A percentile compares a stretch with the other conserved stretches of the same genome.
Evolutionary conservation across 176 grass and related monocot genomes (phyloP).

Genomic region (Cenchrus purpureus): DNA sequence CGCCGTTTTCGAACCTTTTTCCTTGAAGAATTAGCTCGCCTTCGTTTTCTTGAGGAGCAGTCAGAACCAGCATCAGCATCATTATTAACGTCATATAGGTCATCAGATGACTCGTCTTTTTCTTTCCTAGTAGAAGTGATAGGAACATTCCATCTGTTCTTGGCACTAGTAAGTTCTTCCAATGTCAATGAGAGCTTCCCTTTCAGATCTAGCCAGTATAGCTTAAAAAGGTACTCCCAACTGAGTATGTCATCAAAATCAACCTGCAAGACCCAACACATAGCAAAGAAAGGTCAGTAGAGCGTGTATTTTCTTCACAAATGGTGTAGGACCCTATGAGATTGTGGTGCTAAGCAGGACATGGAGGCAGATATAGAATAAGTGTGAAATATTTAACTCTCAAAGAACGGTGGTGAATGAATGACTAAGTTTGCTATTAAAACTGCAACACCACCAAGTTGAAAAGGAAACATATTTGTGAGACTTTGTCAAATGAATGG

Average conservation of each 20-base stretch:
- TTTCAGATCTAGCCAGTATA: slow-evolving; percentile 92
- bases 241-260: slow-evolving; percentile 95
- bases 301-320: neutral
- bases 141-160: slow-evolving; percentile 69
- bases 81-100: slow-evolving; percentile 79
- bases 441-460: neutral
- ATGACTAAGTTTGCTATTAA: slow-evolving; percentile 11
- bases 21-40: slow-evolving; percentile 48
- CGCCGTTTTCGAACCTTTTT: slow-evolving; percentile 65
- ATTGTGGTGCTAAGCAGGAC: neutral
- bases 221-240: slow-evolving; percentile 98
- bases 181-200: slow-evolving; percentile 82
- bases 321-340: neutral
- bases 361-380: slow-evolving; percentile 9
- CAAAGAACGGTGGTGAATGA: neutral
- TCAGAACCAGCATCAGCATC: slow-evolving; percentile 87
- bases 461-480: slow-evolving; percentile 11
- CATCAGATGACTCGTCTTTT: slow-evolving; percentile 85
- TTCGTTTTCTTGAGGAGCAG: slow-evolving; percentile 57
- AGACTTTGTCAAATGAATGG: neutral
- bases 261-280: slow-evolving; percentile 56
- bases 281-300: slow-evolving; percentile 11
- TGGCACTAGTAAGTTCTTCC: slow-evolving; percentile 84
- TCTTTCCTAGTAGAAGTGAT: slow-evolving; percentile 52
- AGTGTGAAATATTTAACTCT: neutral